Base-by-base conservation (phyloP, 2,329 filamentous ascomycete species). In the Trichoderma gracile region DNA sequence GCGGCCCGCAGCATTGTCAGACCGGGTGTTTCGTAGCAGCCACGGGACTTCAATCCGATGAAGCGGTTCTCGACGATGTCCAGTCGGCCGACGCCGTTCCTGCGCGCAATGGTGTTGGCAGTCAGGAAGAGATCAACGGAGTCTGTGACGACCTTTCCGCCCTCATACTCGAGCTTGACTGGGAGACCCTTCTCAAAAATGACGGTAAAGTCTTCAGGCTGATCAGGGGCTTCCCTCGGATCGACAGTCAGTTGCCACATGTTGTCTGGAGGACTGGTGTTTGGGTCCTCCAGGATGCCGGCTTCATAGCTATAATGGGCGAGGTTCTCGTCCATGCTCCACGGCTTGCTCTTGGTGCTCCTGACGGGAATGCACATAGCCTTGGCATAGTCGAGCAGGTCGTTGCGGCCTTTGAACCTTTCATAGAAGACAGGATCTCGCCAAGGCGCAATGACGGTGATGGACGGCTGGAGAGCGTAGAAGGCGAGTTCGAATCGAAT, bases 381-480 rank as follows among this genome's bases (percentile, higher is more conserved):
- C 17, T 79, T 82, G 57, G 90, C 90, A 73, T 89, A 93, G 75
- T 91, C 84, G 60, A 93, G 84, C 52, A 92, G 84, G 74, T 90
- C 89, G 69, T 88, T 82, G 65, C 90, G 87, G 71, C 90, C 89
- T 77, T 67, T 71, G 83, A 91, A 91, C 68, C 82, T 82, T 70
- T 89, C 81, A 80, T 84, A 89, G 80, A 91, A 91, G 73, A 84
- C 82, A 53, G 88, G 86, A 68, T 88, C 76, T 69, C 89, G 80
- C 89, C 89, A 92, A 33, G 89, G 89, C 17, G 89, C 88, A 73
- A 92, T 88, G 74, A 91, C 57, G 78, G 88, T 86, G 78, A 90
- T 86, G 68, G 78, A 78, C 45, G 86, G 88, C 77, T 89, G 82
- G 59, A 85, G 56, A 27, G 71, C 70, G 63, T 65, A 68, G 56